Evolutionary conservation across 768 basidiomycete genomes (phyloP).

Genomic region (Leccinum longicurvipes): DNA sequence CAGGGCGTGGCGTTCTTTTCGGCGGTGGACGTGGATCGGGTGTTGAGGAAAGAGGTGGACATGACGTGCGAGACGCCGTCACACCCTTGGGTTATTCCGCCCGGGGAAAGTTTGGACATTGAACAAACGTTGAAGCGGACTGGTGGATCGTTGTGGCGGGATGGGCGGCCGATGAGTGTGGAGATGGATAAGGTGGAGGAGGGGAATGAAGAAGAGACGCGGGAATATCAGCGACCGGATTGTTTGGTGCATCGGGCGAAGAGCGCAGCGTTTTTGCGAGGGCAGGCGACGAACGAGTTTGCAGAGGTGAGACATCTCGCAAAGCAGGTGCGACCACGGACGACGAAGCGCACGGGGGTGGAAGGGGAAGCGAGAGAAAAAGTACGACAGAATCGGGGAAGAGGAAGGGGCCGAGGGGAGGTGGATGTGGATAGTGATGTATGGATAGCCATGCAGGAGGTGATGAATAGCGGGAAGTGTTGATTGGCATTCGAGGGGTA

Average conservation of each 20-base stretch:
- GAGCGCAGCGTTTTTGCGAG: conserved; percentile 32
- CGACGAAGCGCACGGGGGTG: too few species aligned
- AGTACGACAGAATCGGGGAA: too few species aligned
- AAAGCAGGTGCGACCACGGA: too few species aligned
- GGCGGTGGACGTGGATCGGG: conserved; percentile 90
- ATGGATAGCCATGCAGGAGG: too few species aligned
- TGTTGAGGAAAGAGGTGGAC: conserved; percentile 92
- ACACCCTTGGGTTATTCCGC: conserved; percentile 74
- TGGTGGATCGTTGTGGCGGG: conserved; percentile 29
- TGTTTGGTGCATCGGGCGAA: conserved; percentile 64
- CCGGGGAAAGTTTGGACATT: conserved; percentile 85
- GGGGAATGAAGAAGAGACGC: conserved; percentile 19
- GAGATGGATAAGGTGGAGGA: neutral
- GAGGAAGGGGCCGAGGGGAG: too few species aligned
- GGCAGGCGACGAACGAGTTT: conserved; percentile 72
- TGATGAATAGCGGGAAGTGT: too few species aligned
- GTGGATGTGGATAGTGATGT: too few species aligned
- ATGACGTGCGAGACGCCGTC: conserved; percentile 96
- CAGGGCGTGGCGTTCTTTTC: conserved; percentile 97
- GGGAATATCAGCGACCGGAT: conserved; percentile 53
- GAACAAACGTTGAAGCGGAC: conserved; percentile 31
- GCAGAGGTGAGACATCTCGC: conserved; percentile 69
- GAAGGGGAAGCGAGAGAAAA: too few species aligned
- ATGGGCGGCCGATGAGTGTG: neutral
- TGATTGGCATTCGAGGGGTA: neutral